A percentile compares a stretch with the other conserved stretches of the same genome.
These are phyloP conservation scores for Aspergillus amoenus DNA, from an alignment of 2,329 filamentous ascomycete species.

Conservation along the genomic window DNA sequence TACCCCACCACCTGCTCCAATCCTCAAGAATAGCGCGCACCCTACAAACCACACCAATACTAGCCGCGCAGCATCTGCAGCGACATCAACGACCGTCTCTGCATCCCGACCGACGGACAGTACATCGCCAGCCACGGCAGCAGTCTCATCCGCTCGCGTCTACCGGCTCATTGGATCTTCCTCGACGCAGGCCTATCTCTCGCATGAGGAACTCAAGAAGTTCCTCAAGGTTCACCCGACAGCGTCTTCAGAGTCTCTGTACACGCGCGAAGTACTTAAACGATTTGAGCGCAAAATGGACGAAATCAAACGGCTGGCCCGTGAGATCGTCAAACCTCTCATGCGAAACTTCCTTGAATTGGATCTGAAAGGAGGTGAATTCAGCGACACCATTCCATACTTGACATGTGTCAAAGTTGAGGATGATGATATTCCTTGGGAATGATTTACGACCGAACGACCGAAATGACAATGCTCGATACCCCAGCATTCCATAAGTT, in stretches of 20 bases:
- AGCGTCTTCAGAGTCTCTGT: slow-evolving; percentile 59
- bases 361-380: slow-evolving; percentile 55
- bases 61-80: slow-evolving; percentile 14
- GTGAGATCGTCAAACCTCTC: slow-evolving; percentile 78
- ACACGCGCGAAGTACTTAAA: slow-evolving; percentile 80
- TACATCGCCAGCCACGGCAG: slow-evolving; percentile 23
- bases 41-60: slow-evolving; percentile 11
- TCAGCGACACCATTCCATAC: slow-evolving; percentile 54
- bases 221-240: slow-evolving; percentile 78
- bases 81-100: slow-evolving; percentile 13
- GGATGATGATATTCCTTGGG: slow-evolving; percentile 64
- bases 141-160: slow-evolving; percentile 59
- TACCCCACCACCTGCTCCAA: slow-evolving; percentile 63
- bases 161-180: slow-evolving; percentile 74
- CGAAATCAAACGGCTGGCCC: slow-evolving; percentile 80
- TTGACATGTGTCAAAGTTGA: slow-evolving; percentile 65
- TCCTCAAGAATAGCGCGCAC: slow-evolving; percentile 36
- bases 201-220: slow-evolving; percentile 83
- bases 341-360: slow-evolving; percentile 85
- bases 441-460: slow-evolving; percentile 29
- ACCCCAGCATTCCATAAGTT: slow-evolving; percentile 12
- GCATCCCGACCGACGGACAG: slow-evolving; percentile 20
- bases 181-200: slow-evolving; percentile 64
- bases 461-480: slow-evolving; percentile 13
- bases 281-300: slow-evolving; percentile 85